Evolutionary conservation across 441 rosid genomes (phyloP), one percentile per base, ranked within the genome.

Genomic region (Theobroma grandiflorum): DNA sequence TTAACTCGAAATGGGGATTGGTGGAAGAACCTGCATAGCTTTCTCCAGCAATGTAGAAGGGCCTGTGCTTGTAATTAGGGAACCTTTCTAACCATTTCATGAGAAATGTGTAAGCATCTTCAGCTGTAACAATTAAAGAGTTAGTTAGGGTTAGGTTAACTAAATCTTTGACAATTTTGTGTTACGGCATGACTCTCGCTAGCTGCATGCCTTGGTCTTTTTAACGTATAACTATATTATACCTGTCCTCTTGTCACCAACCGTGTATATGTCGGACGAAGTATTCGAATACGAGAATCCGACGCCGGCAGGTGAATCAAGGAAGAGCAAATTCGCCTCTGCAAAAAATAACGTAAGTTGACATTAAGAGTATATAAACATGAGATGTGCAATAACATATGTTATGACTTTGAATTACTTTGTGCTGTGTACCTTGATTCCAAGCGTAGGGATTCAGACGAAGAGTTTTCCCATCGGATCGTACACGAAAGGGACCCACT

Each of bases 301-400:
- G 40, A 91, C 93, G 4, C 92, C 95, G 33, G 90, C 93, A 22
- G 95, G 95, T 43, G 93, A 90, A 74, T 91, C 93, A 79, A 91
- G 74, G 82, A 91, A 91, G 18, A 90, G 84, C 80, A 90, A 3
- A 82, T 91, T 91, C 12, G 93, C 90, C 85, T 81, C 95, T 91
- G 66, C 84, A 85, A 74, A 20, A 42, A n/a, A 64, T 3, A 22
- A 11, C 16, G 14, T 35, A 66, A 33, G 35, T 18, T 37, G 31
- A 35, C 5, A 20, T 38, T 45, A 26, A 26, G 31, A 26, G 31
- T 26, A 26, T 26, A 26, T 26, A 26, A 26, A 26, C 31, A 26
- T 26, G 31, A 26, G 31, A 26, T 26, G 31, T 26, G 31, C 31
- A 26, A 26, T 26, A 26, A 26, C 31, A 26, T 26, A 26, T 26